These are phyloP conservation scores for Cadophora sp. DNA, from an alignment of 2,329 filamentous ascomycete genomes.

Conservation along the genomic window DNA sequence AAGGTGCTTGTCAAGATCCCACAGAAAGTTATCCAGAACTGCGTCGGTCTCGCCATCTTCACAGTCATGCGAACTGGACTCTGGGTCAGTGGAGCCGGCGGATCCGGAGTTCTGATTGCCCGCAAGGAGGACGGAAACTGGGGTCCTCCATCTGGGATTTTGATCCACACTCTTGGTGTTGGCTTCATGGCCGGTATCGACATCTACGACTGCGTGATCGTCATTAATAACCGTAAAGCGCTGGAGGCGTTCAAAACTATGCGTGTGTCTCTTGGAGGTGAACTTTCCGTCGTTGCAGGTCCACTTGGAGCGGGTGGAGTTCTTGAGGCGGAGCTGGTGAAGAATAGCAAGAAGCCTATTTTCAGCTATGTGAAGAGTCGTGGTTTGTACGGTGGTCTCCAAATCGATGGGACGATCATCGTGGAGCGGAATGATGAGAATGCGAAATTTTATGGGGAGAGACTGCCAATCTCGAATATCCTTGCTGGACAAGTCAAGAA, in stretches of 20 bases:
- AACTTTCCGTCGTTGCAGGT: conserved; percentile 77
- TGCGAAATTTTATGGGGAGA: conserved; percentile 78
- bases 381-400: conserved; percentile 84
- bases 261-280: conserved; percentile 79
- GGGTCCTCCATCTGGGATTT: conserved; percentile 89
- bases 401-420: conserved; percentile 86
- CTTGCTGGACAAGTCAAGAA: conserved; percentile 45
- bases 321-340: conserved; percentile 46
- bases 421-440: conserved; percentile 86
- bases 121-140: conserved; percentile 84
- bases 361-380: conserved; percentile 89
- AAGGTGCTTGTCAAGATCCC: conserved; percentile 82
- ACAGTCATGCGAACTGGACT: conserved; percentile 94
- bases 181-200: conserved; percentile 92
- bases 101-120: conserved; percentile 85
- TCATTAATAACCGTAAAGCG: conserved; percentile 86
- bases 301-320: conserved; percentile 77
- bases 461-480: conserved; percentile 64
- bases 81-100: conserved; percentile 90
- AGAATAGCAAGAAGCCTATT: conserved; percentile 67
- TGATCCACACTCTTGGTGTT: conserved; percentile 86
- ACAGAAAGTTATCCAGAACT: conserved; percentile 82
- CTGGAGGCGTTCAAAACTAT: conserved; percentile 83
- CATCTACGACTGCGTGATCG: conserved; percentile 92
- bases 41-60: conserved; percentile 90